These are phyloP conservation scores for Yamadazyma olivae DNA, from an alignment of 805 yeast genomes.

Conservation along the genomic window DNA sequence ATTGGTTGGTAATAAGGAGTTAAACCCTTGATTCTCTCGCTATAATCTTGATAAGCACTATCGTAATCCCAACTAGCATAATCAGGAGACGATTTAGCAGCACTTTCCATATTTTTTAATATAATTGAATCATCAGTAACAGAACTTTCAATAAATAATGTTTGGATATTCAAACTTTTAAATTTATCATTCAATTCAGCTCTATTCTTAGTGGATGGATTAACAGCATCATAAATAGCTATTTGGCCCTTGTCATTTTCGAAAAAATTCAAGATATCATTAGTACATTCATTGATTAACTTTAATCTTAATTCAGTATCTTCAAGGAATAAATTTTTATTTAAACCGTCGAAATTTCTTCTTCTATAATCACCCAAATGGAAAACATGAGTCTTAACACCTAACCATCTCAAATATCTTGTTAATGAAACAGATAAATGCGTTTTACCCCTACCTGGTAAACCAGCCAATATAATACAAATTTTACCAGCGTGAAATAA, in stretches of 20 bases:
- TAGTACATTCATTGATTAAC: conserved; percentile 60
- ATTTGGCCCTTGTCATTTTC: conserved; percentile 83
- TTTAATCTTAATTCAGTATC: conserved; percentile 54
- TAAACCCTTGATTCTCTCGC: conserved; percentile 65
- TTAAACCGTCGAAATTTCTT: conserved; percentile 41
- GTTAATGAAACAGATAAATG: conserved; percentile 88
- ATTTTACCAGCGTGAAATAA: conserved; percentile 95
- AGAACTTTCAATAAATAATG: conserved; percentile 83
- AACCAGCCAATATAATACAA: conserved; percentile 82
- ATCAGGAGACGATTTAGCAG: conserved; percentile 86
- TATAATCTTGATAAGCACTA: conserved; percentile 74
- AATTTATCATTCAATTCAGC: conserved; percentile 53
- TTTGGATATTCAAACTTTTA: conserved; percentile 60
- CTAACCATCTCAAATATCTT: conserved; percentile 92
- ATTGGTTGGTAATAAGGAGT: conserved; percentile 73
- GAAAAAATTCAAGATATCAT: conserved; percentile 70
- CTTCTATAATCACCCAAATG: conserved; percentile 92
- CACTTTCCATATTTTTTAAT: conserved; percentile 67
- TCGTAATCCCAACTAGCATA: conserved; percentile 72
- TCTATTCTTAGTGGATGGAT: conserved; percentile 73
- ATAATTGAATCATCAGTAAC: conserved; percentile 71
- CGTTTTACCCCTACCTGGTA: conserved; percentile 96
- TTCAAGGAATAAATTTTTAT: conserved; percentile 41
- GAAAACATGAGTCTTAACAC: conserved; percentile 87
- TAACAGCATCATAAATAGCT: conserved; percentile 94